Conservation (phyloP, 177 flowering plant species). For the Vitis hybrid region DNA sequence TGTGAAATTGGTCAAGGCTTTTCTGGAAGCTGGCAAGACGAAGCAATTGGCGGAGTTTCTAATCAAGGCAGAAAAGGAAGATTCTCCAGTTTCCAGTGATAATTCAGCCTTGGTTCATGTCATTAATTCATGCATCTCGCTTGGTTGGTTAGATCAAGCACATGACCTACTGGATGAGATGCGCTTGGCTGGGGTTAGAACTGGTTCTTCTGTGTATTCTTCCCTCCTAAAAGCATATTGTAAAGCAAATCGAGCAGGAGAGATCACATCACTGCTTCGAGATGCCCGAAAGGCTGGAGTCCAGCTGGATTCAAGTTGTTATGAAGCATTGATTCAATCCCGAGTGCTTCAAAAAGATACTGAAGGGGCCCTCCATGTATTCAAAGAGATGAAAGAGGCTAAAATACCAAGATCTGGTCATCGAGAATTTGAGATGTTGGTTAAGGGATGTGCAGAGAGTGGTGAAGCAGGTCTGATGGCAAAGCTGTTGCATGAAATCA, state of each 20-base stretch:
- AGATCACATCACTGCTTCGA: constrained; percentile 57
- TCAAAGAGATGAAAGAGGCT: constrained; percentile 90
- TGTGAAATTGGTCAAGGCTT: constrained; percentile 77
- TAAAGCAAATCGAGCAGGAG: constrained; percentile 49
- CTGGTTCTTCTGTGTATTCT: constrained; percentile 64
- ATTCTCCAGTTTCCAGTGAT: constrained; percentile 60
- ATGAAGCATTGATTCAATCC: constrained; percentile 67
- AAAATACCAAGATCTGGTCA: constrained; percentile 55
- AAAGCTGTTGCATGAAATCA: constrained; percentile 79
- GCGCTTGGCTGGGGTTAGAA: constrained; percentile 67
- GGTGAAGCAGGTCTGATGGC: constrained; percentile 66
- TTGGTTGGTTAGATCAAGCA: constrained; percentile 85
- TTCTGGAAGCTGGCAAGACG: constrained; percentile 68
- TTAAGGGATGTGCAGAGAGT: constrained; percentile 47
- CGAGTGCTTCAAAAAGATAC: constrained; percentile 67
- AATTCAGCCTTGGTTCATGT: constrained; percentile 67
- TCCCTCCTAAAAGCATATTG: constrained; percentile 86
- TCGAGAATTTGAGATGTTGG: constrained; percentile 56
- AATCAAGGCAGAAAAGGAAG: constrained; percentile 69
- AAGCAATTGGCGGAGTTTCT: constrained; percentile 76
- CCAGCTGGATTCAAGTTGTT: constrained; percentile 80
- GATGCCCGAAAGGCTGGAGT: constrained; percentile 88
- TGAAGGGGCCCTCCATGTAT: constrained; percentile 65
- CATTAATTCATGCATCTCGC: constrained; percentile 74
- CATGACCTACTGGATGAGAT: constrained; percentile 91